Conservation (phyloP, 2,329 filamentous ascomycete genomes). For the Graphilbum fragrans region DNA sequence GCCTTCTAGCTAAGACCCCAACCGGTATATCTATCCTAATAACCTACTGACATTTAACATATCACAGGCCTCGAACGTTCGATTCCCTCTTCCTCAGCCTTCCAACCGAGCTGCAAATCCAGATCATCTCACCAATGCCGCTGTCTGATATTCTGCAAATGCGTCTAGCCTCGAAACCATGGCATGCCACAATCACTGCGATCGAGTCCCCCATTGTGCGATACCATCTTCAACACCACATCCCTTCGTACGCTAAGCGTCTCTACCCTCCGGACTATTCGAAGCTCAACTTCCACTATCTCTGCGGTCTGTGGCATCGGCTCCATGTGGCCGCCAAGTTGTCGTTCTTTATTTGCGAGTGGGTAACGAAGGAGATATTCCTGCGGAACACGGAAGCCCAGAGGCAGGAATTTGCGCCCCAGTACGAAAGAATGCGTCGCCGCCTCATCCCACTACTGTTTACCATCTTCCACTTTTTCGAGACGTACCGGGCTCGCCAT, state of each 20-base stretch:
- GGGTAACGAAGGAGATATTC: slow-evolving; percentile 55
- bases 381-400: slow-evolving; percentile 42
- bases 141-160: slow-evolving; percentile 49
- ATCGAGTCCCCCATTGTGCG: slow-evolving; percentile 51
- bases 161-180: slow-evolving; percentile 43
- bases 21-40: background rate
- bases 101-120: slow-evolving; percentile 50
- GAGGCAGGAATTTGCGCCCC: slow-evolving; percentile 44
- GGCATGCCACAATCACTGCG: slow-evolving; percentile 45
- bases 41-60: background rate
- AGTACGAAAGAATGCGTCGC: slow-evolving; percentile 51
- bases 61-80: slow-evolving; percentile 27
- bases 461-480: slow-evolving; percentile 56
- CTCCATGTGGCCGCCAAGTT: slow-evolving; percentile 53
- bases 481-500: slow-evolving; percentile 49
- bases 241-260: slow-evolving; percentile 47
- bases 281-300: slow-evolving; percentile 43
- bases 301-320: slow-evolving; percentile 54
- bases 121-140: slow-evolving; percentile 47
- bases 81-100: slow-evolving; percentile 45
- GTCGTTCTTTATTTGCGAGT: slow-evolving; percentile 48
- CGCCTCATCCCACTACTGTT: slow-evolving; percentile 52
- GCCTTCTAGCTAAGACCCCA: no score
- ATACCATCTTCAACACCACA: slow-evolving; percentile 45
- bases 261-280: slow-evolving; percentile 43